Evolutionary conservation across 768 basidiomycete genomes (phyloP).

Genomic region (Boletus vinaceobasis): DNA sequence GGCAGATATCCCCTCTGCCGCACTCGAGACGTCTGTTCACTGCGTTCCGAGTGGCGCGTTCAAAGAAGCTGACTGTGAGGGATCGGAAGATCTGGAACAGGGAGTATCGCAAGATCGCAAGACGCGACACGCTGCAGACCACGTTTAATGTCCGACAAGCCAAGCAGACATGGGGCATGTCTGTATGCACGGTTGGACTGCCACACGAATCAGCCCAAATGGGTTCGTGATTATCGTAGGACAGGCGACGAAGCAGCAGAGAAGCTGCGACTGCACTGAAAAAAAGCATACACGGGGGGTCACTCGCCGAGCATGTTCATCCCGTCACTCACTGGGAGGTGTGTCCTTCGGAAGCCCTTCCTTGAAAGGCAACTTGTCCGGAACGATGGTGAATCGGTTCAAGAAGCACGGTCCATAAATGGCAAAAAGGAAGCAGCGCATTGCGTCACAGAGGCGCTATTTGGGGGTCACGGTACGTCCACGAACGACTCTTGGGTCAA

Average conservation of each 20-base stretch:
- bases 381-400: conserved; percentile 12
- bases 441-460: not conserved
- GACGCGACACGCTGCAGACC: conserved; percentile 9
- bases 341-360: not conserved
- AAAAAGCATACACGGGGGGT: too few relatives aligned
- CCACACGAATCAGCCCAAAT: too few relatives aligned
- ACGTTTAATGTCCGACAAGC: too few relatives aligned
- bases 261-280: too few relatives aligned
- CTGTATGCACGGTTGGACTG: too few relatives aligned
- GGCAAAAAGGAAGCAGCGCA: conserved; percentile 5
- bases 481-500: not conserved
- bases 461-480: conserved; percentile 11
- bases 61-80: conserved; percentile 4
- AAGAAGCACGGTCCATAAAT: conserved; percentile 17
- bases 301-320: too few relatives aligned
- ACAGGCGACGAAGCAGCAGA: too few relatives aligned
- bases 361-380: conserved; percentile 2
- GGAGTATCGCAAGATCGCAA: conserved; percentile 9
- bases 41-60: conserved; percentile 9
- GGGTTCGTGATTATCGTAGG: too few relatives aligned
- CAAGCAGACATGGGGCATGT: too few relatives aligned
- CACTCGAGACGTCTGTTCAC: conserved; percentile 4
- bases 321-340: too few relatives aligned
- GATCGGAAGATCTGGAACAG: conserved; percentile 3
- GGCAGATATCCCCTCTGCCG: too few relatives aligned